These are phyloP conservation scores for Penicillium flavigenum DNA, from an alignment of 495 filamentous ascomycete genomes.

Conservation along the genomic window DNA sequence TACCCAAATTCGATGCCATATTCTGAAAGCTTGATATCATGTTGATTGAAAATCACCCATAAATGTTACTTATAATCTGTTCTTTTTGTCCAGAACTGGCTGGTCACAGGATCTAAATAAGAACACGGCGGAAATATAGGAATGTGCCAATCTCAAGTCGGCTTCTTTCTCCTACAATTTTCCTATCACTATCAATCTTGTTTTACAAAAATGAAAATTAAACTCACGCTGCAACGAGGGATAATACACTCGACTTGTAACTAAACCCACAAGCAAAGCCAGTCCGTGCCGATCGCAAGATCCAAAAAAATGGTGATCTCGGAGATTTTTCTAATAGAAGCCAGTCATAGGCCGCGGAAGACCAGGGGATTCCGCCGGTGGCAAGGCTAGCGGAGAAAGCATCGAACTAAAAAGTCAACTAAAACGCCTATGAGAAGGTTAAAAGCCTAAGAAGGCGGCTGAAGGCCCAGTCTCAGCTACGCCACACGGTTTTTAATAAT, in stretches of 20 bases:
- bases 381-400: slow-evolving; percentile 5
- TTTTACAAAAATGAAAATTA: not conserved
- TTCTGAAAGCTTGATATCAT: too few relatives aligned
- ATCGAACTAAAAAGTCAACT: not conserved
- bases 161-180: not conserved
- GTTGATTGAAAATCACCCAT: too few relatives aligned
- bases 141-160: not conserved
- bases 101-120: too few relatives aligned
- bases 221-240: not conserved
- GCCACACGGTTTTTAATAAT: slow-evolving; percentile 14
- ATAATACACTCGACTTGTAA: not conserved
- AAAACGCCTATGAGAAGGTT: not conserved
- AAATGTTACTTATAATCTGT: slow-evolving; percentile 8
- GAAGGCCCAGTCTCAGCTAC: slow-evolving; percentile 20
- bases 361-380: slow-evolving; percentile 1
- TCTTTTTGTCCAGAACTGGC: not conserved
- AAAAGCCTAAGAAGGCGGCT: not conserved
- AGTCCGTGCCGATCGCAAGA: slow-evolving; percentile 8
- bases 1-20: too few relatives aligned
- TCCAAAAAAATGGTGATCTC: slow-evolving; percentile 22
- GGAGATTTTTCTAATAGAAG: slow-evolving; percentile 25
- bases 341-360: slow-evolving; percentile 3
- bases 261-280: not conserved
- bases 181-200: not conserved
- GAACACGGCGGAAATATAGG: not conserved